phyloP scores from a whole-genome alignment of 495 filamentous ascomycete genomes.

The Aspergillus avenaceus region DNA sequence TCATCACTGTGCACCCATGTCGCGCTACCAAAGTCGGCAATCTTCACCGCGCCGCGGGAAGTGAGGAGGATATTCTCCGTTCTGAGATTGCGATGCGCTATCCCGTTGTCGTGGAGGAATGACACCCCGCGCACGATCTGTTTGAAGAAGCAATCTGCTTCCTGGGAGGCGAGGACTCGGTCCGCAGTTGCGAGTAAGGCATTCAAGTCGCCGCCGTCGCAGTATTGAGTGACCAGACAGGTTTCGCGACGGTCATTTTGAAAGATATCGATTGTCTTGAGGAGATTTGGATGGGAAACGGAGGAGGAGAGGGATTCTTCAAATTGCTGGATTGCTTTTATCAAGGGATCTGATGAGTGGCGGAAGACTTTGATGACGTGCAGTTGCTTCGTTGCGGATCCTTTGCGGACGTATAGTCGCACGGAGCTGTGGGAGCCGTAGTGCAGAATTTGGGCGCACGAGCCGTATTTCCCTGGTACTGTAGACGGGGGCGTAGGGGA shows the following conservation, averaged over 20 bases:
- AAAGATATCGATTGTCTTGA: conserved; percentile 84
- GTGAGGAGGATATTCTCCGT: conserved; percentile 96
- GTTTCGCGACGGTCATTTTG: conserved; percentile 90
- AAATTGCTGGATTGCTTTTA: conserved; percentile 71
- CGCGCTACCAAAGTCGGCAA: conserved; percentile 79
- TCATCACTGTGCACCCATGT: not conserved
- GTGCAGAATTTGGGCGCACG: conserved; percentile 26
- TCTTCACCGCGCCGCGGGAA: conserved; percentile 80
- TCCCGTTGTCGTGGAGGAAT: conserved; percentile 92
- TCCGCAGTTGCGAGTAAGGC: conserved; percentile 79
- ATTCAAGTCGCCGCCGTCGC: conserved; percentile 88
- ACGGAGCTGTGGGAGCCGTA: conserved; percentile 28
- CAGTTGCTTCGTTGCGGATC: conserved; percentile 47
- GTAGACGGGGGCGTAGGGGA: not conserved
- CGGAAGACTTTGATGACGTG: conserved; percentile 95
- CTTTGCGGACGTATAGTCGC: conserved; percentile 20
- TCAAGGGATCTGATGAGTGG: conserved; percentile 66
- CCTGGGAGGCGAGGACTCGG: conserved; percentile 60
- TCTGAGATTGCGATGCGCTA: conserved; percentile 88
- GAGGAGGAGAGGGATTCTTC: conserved; percentile 85
- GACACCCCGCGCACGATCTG: conserved; percentile 96
- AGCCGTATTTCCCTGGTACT: conserved; percentile 25
- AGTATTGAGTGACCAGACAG: conserved; percentile 97
- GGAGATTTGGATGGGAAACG: conserved; percentile 86
- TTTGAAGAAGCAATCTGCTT: conserved; percentile 94